A percentile compares a stretch with the other conserved stretches of the same genome.
These are phyloP conservation scores for Glycine tomentella DNA, from an alignment of 306 rosid species.

Conservation along the genomic window DNA sequence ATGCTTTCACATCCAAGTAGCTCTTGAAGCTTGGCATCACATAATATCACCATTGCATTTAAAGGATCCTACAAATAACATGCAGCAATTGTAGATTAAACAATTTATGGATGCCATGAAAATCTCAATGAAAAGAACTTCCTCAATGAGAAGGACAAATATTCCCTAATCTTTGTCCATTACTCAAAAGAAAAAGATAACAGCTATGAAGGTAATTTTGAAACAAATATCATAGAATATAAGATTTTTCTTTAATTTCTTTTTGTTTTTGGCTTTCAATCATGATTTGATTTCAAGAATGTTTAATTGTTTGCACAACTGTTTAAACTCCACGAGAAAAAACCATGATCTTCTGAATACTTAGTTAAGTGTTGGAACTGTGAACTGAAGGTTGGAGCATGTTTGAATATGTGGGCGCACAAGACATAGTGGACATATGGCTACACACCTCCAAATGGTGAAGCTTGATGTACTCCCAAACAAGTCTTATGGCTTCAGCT, in stretches of 20 bases:
- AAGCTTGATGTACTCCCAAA: slow-evolving; percentile 79
- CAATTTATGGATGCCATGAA: slow-evolving; percentile 19
- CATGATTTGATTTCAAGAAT: not conserved
- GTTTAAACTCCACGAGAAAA: not conserved
- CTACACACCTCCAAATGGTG: slow-evolving; percentile 73
- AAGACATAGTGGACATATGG: slow-evolving; percentile 11
- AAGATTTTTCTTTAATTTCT: not conserved
- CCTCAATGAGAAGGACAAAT: slow-evolving; percentile 9
- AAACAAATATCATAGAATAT: not conserved
- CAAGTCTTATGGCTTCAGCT: slow-evolving; percentile 72
- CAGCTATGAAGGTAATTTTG: too few relatives aligned
- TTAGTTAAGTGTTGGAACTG: not conserved
- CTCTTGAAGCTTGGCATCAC: slow-evolving; percentile 77
- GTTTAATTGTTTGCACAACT: slow-evolving; percentile 1
- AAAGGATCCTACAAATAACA: slow-evolving; percentile 67
- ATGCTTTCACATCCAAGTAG: slow-evolving; percentile 82
- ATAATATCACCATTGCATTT: slow-evolving; percentile 71
- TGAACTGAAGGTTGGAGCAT: slow-evolving; percentile 4
- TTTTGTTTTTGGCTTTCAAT: not conserved
- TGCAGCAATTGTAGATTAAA: slow-evolving; percentile 5
- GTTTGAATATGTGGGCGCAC: not conserved
- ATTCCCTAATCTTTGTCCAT: not conserved
- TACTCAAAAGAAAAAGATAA: slow-evolving; percentile 9
- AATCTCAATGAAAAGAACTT: not conserved
- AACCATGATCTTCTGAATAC: slow-evolving; percentile 1